A percentile compares a stretch with the other conserved stretches of the same genome.
Conservation (phyloP, 345 rosid genomes). For the Camelina hispida region DNA sequence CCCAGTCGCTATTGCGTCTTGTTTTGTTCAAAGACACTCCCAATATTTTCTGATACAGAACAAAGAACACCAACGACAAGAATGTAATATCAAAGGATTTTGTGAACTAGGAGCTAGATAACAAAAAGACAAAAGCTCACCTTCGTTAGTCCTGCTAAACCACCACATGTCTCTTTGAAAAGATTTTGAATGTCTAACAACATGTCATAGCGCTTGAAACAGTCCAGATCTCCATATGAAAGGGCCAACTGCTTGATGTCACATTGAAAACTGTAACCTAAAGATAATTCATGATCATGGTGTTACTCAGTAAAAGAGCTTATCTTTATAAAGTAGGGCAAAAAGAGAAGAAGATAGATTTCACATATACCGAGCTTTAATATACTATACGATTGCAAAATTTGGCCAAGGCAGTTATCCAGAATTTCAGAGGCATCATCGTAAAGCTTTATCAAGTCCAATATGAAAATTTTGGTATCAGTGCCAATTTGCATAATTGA, state of each 20-base stretch:
- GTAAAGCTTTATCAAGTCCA: constrained; percentile 86
- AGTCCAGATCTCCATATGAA: constrained; percentile 72
- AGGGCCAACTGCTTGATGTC: constrained; percentile 69
- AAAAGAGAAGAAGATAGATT: constrained; percentile 21
- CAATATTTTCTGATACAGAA: constrained; percentile 66
- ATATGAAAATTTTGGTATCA: constrained; percentile 68
- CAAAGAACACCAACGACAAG: background rate
- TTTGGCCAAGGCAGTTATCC: constrained; percentile 71
- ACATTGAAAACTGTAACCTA: constrained; percentile 90
- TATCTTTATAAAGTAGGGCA: background rate
- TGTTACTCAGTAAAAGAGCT: background rate
- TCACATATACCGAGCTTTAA: constrained; percentile 79
- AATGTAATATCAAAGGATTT: constrained; percentile 2
- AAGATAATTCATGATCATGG: constrained; percentile 22
- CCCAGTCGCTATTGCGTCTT: constrained; percentile 90
- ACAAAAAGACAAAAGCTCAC: constrained; percentile 45
- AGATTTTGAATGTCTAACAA: constrained; percentile 78
- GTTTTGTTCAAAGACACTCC: constrained; percentile 93
- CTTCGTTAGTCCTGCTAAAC: constrained; percentile 84
- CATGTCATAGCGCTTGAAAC: constrained; percentile 87
- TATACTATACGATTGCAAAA: constrained; percentile 71
- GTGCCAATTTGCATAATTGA: constrained; percentile 94
- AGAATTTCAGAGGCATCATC: constrained; percentile 64
- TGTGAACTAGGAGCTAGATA: background rate
- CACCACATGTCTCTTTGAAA: constrained; percentile 73